phyloP scores from a whole-genome alignment of 495 filamentous ascomycete genomes.

The Aspergillus nanangensis region DNA sequence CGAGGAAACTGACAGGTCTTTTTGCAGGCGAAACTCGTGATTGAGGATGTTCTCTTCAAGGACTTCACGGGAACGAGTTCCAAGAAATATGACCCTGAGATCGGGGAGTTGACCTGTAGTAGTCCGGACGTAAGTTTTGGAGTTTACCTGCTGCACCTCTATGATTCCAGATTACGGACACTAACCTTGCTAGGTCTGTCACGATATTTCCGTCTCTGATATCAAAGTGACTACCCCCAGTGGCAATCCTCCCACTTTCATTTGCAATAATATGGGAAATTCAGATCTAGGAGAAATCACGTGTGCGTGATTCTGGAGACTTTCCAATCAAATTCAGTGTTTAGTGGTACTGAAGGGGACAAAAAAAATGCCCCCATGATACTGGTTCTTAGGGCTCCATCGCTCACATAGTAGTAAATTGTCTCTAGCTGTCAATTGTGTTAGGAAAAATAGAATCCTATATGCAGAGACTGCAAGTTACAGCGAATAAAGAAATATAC shows the following conservation, averaged over 20 bases:
- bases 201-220: constrained; percentile 3
- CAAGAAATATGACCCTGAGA: constrained; percentile 4
- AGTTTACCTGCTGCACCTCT: not conserved
- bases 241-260: not conserved
- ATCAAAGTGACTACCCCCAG: constrained; percentile 7
- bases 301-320: not conserved
- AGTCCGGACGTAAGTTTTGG: constrained; percentile 4
- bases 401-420: no score
- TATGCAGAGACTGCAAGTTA: no score
- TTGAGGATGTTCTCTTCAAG: constrained; percentile 7
- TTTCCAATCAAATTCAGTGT: not conserved
- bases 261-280: not conserved
- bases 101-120: constrained; percentile 5
- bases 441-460: no score
- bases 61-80: constrained; percentile 5
- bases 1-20: not conserved
- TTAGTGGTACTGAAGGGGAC: not conserved
- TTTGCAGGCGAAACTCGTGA: not conserved
- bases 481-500: no score
- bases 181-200: constrained; percentile 3
- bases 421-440: no score
- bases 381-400: no score
- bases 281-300: not conserved
- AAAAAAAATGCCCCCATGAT: not conserved
- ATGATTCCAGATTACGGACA: not conserved